Evolutionary conservation across 768 basidiomycete genomes (phyloP).

Genomic region (Boletus rubropictus): DNA sequence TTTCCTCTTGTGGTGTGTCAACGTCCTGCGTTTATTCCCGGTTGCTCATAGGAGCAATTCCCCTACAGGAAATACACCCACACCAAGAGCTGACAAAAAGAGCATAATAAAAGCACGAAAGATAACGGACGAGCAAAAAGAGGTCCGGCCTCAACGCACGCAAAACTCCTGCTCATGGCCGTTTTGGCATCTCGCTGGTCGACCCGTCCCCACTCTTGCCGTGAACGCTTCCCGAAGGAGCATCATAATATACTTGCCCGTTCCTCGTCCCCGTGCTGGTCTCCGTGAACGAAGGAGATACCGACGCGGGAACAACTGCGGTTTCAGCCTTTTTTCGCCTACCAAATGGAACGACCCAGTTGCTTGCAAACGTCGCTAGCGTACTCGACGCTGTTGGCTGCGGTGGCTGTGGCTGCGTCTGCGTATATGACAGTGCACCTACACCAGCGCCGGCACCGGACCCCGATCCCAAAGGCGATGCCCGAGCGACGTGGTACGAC

Average conservation of each 20-base stretch:
- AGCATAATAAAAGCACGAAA: neutral
- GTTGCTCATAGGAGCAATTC: neutral
- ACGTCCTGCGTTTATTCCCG: neutral
- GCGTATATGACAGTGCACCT: slow-evolving; percentile 6
- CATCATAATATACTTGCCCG: slow-evolving; percentile 19
- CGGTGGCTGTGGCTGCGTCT: slow-evolving; percentile 13
- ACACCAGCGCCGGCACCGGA: neutral
- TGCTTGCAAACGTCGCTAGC: slow-evolving; percentile 54
- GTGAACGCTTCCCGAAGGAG: slow-evolving; percentile 8
- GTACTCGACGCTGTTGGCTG: slow-evolving; percentile 44
- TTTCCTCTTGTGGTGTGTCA: neutral
- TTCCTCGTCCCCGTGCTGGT: slow-evolving; percentile 18
- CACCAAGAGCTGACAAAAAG: neutral
- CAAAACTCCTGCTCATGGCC: slow-evolving; percentile 13
- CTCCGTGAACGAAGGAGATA: slow-evolving; percentile 4
- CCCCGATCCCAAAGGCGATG: slow-evolving; percentile 40
- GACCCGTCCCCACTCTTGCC: slow-evolving; percentile 21
- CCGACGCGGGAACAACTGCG: neutral
- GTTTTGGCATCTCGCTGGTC: slow-evolving; percentile 37
- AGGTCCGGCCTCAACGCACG: neutral
- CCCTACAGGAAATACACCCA: neutral
- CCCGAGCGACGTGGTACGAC: slow-evolving; percentile 52
- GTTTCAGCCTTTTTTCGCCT: slow-evolving; percentile 38
- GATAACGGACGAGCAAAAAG: neutral
- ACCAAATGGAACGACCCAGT: slow-evolving; percentile 62